Conservation (phyloP, 2,329 filamentous ascomycete species). For the Chrysoporthe puriensis region DNA sequence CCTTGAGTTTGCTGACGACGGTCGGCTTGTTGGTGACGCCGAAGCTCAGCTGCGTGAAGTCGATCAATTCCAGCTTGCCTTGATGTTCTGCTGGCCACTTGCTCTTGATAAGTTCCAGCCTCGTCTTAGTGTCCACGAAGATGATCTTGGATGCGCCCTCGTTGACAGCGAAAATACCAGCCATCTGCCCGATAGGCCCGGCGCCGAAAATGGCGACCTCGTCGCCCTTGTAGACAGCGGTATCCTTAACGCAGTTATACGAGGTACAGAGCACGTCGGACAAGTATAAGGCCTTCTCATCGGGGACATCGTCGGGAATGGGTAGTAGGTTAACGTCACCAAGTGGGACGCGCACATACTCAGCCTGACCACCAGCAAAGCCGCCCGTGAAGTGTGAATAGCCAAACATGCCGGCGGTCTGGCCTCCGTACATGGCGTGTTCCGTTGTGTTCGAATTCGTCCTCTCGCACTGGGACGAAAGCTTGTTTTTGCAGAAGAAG, state of each 20-base stretch:
- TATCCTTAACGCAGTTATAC: slow-evolving; percentile 84
- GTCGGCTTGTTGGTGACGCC: slow-evolving; percentile 62
- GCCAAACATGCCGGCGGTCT: slow-evolving; percentile 74
- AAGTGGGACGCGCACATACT: slow-evolving; percentile 81
- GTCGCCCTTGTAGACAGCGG: slow-evolving; percentile 76
- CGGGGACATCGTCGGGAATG: slow-evolving; percentile 77
- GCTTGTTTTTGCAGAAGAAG: slow-evolving; percentile 77
- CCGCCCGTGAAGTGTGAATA: slow-evolving; percentile 83
- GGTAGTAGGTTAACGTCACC: slow-evolving; percentile 81
- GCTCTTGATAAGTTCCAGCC: slow-evolving; percentile 69
- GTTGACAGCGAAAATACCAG: slow-evolving; percentile 72
- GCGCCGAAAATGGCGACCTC: slow-evolving; percentile 84
- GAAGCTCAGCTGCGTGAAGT: slow-evolving; percentile 64
- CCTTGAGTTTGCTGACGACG: slow-evolving; percentile 73
- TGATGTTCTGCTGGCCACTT: slow-evolving; percentile 56
- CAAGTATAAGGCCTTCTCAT: slow-evolving; percentile 82
- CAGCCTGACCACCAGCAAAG: slow-evolving; percentile 85
- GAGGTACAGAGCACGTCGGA: slow-evolving; percentile 80
- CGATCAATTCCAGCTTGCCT: slow-evolving; percentile 66
- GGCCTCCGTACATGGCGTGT: slow-evolving; percentile 77
- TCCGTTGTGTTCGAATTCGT: slow-evolving; percentile 75
- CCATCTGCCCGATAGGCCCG: slow-evolving; percentile 86
- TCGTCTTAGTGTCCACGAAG: slow-evolving; percentile 74
- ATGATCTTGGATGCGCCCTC: slow-evolving; percentile 78
- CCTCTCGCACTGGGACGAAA: slow-evolving; percentile 78